Evolutionary conservation across 2,329 filamentous ascomycete species (phyloP).

Genomic region (Ceratocystis destructans): DNA sequence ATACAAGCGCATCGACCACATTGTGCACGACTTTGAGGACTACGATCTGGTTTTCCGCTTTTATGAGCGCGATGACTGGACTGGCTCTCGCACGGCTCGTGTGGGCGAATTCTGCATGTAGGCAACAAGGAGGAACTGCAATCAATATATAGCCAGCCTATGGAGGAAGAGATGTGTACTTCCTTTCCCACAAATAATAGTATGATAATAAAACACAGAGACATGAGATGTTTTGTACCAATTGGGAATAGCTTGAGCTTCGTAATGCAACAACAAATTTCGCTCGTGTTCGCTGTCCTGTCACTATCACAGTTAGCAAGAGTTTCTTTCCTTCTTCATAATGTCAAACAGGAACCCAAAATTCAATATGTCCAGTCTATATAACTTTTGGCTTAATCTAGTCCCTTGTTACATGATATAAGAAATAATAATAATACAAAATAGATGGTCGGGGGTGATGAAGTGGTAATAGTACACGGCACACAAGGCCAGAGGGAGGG

Average conservation of each 20-base stretch:
- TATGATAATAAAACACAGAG: too few relatives aligned
- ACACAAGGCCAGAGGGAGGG: background rate
- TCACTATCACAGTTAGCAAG: background rate
- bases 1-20: constrained; percentile 81
- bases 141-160: too few relatives aligned
- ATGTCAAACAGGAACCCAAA: background rate
- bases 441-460: background rate
- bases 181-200: too few relatives aligned
- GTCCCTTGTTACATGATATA: constrained; percentile 8
- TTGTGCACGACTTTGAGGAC: constrained; percentile 93
- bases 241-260: too few relatives aligned
- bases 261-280: too few relatives aligned
- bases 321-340: background rate
- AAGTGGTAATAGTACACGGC: background rate
- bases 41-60: constrained; percentile 95
- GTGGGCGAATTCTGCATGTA: constrained; percentile 35
- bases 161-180: too few relatives aligned
- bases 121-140: background rate
- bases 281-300: background rate
- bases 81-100: constrained; percentile 37
- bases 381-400: background rate
- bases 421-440: constrained; percentile 14
- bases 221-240: too few relatives aligned
- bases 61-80: constrained; percentile 80
- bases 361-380: constrained; percentile 6